A percentile compares a stretch with the other conserved stretches of the same genome.
Conservation (phyloP, 352 stramenopile genomes). For the Albugo candida region DNA sequence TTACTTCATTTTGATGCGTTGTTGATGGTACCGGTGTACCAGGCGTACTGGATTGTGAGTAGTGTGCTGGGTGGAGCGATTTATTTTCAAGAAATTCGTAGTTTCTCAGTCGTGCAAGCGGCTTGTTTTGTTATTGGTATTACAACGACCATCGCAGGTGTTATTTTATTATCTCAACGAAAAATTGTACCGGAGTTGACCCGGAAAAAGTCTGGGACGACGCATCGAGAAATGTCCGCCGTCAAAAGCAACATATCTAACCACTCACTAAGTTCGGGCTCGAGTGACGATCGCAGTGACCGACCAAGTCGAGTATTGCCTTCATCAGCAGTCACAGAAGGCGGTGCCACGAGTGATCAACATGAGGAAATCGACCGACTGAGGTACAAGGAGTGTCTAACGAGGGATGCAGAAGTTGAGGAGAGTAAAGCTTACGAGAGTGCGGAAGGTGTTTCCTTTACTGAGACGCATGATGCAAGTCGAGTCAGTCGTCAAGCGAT, state of each 20-base stretch:
- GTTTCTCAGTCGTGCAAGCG: slow-evolving; percentile 48
- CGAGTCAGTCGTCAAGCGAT: slow-evolving; percentile 55
- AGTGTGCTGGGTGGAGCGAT: slow-evolving; percentile 75
- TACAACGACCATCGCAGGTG: slow-evolving; percentile 57
- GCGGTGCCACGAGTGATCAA: neutral
- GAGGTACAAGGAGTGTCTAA: neutral
- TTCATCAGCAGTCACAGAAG: neutral
- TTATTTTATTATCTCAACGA: slow-evolving; percentile 60
- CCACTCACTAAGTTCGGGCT: neutral
- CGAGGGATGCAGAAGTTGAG: slow-evolving; percentile 15
- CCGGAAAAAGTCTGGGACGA: neutral
- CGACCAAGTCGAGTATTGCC: neutral
- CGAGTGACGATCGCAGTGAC: neutral
- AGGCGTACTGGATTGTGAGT: slow-evolving; percentile 81
- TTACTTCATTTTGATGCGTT: slow-evolving; percentile 65
- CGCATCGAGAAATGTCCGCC: too few relatives aligned
- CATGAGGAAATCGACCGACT: neutral
- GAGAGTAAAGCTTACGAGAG: slow-evolving; percentile 18
- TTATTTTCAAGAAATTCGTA: slow-evolving; percentile 82
- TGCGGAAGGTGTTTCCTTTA: slow-evolving; percentile 17
- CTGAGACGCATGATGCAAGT: slow-evolving; percentile 6
- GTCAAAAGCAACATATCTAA: neutral
- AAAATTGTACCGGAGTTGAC: slow-evolving; percentile 14
- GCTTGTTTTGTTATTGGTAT: slow-evolving; percentile 76
- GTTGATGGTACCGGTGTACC: slow-evolving; percentile 67